These are phyloP conservation scores for Rhizopus stolonifer DNA, from an alignment of 371 early-diverging fungal genomes.

Conservation along the genomic window DNA sequence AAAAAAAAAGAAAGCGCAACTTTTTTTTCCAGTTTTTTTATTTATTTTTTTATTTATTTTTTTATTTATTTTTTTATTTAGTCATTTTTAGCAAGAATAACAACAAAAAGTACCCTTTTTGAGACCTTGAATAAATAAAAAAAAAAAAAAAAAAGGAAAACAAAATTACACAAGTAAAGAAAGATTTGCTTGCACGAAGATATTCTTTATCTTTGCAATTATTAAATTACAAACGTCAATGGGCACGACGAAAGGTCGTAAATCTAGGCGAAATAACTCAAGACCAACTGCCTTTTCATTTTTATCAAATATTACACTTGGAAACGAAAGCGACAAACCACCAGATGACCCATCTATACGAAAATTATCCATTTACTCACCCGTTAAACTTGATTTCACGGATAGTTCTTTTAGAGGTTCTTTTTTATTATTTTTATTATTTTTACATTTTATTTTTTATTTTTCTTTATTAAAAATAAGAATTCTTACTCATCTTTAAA, in stretches of 20 bases:
- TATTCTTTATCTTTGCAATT: conserved; percentile 30
- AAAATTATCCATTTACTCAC: conserved; percentile 4
- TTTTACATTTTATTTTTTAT: too few species aligned
- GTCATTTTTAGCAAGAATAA: too few species aligned
- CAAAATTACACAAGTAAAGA: conserved; percentile 14
- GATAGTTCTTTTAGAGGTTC: conserved; percentile 17
- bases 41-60: too few species aligned
- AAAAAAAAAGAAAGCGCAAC: too few species aligned
- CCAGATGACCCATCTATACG: conserved; percentile 24
- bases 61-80: too few species aligned
- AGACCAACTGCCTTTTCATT: conserved; percentile 53
- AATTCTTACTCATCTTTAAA: too few species aligned
- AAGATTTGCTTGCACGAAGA: conserved; percentile 32
- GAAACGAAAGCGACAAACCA: conserved; percentile 37
- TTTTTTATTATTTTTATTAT: background rate
- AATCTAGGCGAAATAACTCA: conserved; percentile 54
- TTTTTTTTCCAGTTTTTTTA: too few species aligned
- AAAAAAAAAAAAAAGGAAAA: background rate
- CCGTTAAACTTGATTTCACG: background rate
- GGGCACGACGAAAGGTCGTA: conserved; percentile 60
- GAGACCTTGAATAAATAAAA: too few species aligned
- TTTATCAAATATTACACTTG: conserved; percentile 47
- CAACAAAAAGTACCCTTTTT: too few species aligned
- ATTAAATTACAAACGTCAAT: conserved; percentile 33
- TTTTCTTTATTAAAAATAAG: too few species aligned